Conservation (phyloP, 192 early-diverging fungal genomes). For the Backusella sp. region DNA sequence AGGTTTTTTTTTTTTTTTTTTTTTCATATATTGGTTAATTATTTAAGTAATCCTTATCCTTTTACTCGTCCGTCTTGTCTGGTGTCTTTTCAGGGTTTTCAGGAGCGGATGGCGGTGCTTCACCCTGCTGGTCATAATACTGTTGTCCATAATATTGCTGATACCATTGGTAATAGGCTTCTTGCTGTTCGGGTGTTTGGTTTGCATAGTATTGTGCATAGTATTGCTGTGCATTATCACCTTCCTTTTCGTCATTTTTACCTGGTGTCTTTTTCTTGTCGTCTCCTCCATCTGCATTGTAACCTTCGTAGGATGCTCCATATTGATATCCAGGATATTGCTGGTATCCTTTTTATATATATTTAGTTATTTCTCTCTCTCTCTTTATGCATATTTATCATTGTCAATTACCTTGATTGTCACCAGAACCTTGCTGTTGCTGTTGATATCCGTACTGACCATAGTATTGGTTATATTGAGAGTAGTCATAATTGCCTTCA, state of each 20-base stretch:
- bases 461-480: conserved; percentile 30
- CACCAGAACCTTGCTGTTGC: conserved; percentile 8
- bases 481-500: conserved; percentile 23
- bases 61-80: neutral
- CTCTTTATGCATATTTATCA: neutral
- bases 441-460: conserved; percentile 24
- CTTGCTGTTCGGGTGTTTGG: conserved; percentile 22
- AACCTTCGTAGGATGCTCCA: neutral
- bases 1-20: no score
- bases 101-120: neutral
- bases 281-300: neutral
- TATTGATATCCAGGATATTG: conserved; percentile 11
- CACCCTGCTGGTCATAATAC: conserved; percentile 9
- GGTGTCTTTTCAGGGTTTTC: neutral
- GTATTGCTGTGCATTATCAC: conserved; percentile 21
- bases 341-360: neutral
- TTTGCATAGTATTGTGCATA: conserved; percentile 46
- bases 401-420: neutral
- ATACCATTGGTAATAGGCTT: conserved; percentile 46
- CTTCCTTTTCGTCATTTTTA: conserved; percentile 4
- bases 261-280: neutral
- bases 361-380: neutral
- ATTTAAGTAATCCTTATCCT: no score
- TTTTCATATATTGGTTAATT: no score
- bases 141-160: conserved; percentile 41